Base-by-base conservation (phyloP, 1,139 yeast species). In the Candida neerlandica region DNA sequence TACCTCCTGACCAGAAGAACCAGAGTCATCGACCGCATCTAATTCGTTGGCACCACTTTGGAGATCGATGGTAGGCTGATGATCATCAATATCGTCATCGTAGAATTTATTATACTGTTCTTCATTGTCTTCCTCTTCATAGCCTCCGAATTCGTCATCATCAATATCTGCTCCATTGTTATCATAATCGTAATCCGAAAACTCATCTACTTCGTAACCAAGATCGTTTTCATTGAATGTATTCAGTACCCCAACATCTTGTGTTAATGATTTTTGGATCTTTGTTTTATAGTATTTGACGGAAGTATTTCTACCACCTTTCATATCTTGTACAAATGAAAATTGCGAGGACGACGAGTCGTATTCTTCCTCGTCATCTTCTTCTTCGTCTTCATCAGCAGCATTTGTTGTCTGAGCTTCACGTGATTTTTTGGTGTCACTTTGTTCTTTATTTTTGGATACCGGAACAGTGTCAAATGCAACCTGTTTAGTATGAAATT, bases 271-370 rank as follows among this genome's bases (percentile, higher is more conserved):
- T 26, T 48, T 45, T 2, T 51, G 30, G 10, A 48, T 45, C 42
- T 60, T 63, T 1, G 69, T 78, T 51, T 80, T 80, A 56, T 84
- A 84, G 58, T 84, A 84, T 57, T 83, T 81, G 10, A 83, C 79
- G 0, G 88, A 83, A 0, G 84, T 76, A 53, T 84, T 84, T 57
- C 89, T 66, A 2, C 88, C 89, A 19, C 82, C 80, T 14, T 70
- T 71, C 47, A 69, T 67, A 50, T 80, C 83, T 49, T 75, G 71
- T 42, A 82, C 85, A 58, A 84, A 84, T 0, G 88, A 83, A 58
- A 84, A 84, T 50, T 77, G 81, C 0, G 82, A 77, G 1, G 77
- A 68, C 7, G 69, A 45, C 32, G 66, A 71, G 4, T 71, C 68
- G 27, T 63, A 65, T 2, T 57, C 61, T 15, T 63, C 66, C 4